phyloP scores from a whole-genome alignment of 306 rosid species.

The Acacia confusa region DNA sequence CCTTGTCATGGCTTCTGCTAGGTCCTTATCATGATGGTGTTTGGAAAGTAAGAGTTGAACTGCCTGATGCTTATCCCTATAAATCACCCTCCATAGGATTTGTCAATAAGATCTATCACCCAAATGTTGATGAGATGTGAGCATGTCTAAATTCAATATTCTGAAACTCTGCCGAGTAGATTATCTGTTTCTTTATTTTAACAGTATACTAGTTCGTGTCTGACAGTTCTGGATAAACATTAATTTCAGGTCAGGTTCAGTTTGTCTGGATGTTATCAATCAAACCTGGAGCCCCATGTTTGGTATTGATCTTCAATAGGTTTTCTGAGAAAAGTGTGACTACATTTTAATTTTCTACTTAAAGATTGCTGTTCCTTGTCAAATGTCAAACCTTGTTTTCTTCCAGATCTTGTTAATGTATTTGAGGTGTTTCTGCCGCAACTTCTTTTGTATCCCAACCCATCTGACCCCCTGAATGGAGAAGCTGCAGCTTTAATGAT shows the following conservation, averaged over 20 bases:
- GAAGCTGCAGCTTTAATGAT: slow-evolving; percentile 58
- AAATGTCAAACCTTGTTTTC: slow-evolving; percentile 16
- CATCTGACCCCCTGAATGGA: slow-evolving; percentile 54
- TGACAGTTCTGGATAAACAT: slow-evolving; percentile 1
- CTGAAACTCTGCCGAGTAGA: slow-evolving; percentile 1
- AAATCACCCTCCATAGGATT: slow-evolving; percentile 57
- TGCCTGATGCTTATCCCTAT: slow-evolving; percentile 58
- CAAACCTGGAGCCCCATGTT: slow-evolving; percentile 63
- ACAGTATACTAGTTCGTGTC: not conserved
- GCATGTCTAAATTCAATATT: slow-evolving; percentile 20
- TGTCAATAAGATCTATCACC: slow-evolving; percentile 55
- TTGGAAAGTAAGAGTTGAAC: slow-evolving; percentile 54
- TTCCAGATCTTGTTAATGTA: slow-evolving; percentile 55
- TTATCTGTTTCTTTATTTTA: not conserved
- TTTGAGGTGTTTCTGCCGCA: slow-evolving; percentile 55
- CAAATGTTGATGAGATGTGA: slow-evolving; percentile 58
- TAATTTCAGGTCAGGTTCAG: slow-evolving; percentile 53
- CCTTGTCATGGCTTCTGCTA: slow-evolving; percentile 38
- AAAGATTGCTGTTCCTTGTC: slow-evolving; percentile 11
- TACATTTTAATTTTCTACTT: not conserved
- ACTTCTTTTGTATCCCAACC: slow-evolving; percentile 58
- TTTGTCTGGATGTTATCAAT: slow-evolving; percentile 56
- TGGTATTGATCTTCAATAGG: slow-evolving; percentile 32
- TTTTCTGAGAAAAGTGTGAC: not conserved
- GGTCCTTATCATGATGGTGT: slow-evolving; percentile 56